Conservation (phyloP, 139 green algal species). For the Chlamydomonas sphaeroides region DNA sequence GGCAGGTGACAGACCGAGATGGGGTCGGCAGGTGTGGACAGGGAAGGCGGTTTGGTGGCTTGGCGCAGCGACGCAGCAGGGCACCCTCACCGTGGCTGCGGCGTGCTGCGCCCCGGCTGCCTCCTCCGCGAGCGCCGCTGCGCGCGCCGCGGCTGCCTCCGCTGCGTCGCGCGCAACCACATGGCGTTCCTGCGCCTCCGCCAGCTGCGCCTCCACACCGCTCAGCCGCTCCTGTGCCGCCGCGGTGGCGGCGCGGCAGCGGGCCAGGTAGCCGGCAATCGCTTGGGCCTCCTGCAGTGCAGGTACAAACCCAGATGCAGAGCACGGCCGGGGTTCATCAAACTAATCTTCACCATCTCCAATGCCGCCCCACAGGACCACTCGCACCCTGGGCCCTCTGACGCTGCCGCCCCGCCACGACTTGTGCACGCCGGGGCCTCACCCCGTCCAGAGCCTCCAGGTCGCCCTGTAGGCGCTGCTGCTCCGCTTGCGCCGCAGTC, state of each 20-base stretch:
- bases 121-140: not conserved
- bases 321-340: too few relatives aligned
- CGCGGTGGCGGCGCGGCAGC: not conserved
- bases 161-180: not conserved
- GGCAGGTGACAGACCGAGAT: too few relatives aligned
- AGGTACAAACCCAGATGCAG: too few relatives aligned
- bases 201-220: not conserved
- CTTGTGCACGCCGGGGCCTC: not conserved
- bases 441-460: conserved; percentile 19
- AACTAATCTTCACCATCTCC: not conserved
- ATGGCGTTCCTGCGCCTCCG: not conserved
- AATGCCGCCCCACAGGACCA: too few relatives aligned
- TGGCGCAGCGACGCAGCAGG: too few relatives aligned
- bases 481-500: conserved; percentile 2
- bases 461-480: not conserved
- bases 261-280: not conserved
- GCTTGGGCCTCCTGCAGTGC: conserved; percentile 6
- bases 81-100: too few relatives aligned
- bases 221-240: not conserved
- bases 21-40: too few relatives aligned
- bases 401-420: too few relatives aligned
- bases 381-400: too few relatives aligned
- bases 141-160: not conserved
- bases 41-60: too few relatives aligned
- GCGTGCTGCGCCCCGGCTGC: not conserved